These are phyloP conservation scores for Calonectria honghensis DNA, from an alignment of 2,329 filamentous ascomycete species.

Conservation along the genomic window DNA sequence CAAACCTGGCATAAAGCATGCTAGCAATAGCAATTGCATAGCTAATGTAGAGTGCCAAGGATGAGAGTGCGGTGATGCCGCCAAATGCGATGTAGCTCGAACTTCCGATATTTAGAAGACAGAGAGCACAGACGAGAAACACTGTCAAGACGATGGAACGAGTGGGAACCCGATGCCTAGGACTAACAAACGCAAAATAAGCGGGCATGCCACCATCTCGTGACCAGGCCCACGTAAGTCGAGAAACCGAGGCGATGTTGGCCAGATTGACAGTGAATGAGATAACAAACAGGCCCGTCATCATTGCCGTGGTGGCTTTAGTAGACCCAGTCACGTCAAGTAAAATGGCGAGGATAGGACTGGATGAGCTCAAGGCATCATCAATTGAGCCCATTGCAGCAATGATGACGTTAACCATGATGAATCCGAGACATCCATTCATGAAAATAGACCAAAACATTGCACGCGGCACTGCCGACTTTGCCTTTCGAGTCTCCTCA, in stretches of 20 bases:
- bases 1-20: slow-evolving; percentile 49
- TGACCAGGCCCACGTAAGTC: slow-evolving; percentile 53
- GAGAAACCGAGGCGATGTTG: slow-evolving; percentile 53
- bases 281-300: slow-evolving; percentile 51
- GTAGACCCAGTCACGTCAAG: slow-evolving; percentile 46
- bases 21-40: slow-evolving; percentile 53
- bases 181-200: slow-evolving; percentile 52
- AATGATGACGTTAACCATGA: slow-evolving; percentile 55
- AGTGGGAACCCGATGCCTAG: slow-evolving; percentile 49
- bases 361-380: slow-evolving; percentile 49
- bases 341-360: slow-evolving; percentile 51
- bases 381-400: slow-evolving; percentile 53
- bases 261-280: slow-evolving; percentile 53
- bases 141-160: slow-evolving; percentile 51
- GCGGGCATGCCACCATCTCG: slow-evolving; percentile 52
- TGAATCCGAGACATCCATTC: slow-evolving; percentile 52
- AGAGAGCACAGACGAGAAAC: slow-evolving; percentile 53
- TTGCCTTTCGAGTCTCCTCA: slow-evolving; percentile 52
- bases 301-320: slow-evolving; percentile 51
- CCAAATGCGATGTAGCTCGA: slow-evolving; percentile 53
- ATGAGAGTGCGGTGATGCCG: slow-evolving; percentile 51
- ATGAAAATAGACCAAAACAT: slow-evolving; percentile 57
- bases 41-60: slow-evolving; percentile 52
- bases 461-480: slow-evolving; percentile 51
- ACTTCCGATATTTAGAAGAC: slow-evolving; percentile 52